Percentiles rank a stretch among this genome's conserved stretches.
phyloP scores from a whole-genome alignment of 768 basidiomycete genomes.

The Termitomyces sp. region DNA sequence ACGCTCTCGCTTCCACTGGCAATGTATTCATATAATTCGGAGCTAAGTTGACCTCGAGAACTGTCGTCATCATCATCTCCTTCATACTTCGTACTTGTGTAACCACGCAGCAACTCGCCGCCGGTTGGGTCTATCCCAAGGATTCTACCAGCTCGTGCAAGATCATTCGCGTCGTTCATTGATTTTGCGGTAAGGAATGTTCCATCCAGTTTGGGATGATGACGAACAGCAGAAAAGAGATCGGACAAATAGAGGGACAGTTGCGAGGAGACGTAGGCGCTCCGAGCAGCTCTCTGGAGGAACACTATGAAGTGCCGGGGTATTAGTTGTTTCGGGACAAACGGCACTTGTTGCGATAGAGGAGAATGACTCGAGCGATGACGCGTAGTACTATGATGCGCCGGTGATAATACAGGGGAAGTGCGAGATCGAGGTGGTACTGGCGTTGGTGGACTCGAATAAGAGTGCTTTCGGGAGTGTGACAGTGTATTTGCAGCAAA shows the following conservation, averaged over 20 bases:
- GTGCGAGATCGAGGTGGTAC: slow-evolving; percentile 19
- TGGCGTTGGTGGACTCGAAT: slow-evolving; percentile 24
- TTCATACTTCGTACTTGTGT: neutral
- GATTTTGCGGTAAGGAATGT: slow-evolving; percentile 59
- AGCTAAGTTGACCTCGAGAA: neutral
- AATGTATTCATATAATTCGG: slow-evolving; percentile 9
- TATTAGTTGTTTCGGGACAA: slow-evolving; percentile 21
- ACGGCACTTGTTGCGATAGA: slow-evolving; percentile 14
- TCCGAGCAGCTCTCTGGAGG: slow-evolving; percentile 24
- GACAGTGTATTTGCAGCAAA: slow-evolving; percentile 18
- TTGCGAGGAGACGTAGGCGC: slow-evolving; percentile 42
- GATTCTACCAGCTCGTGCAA: slow-evolving; percentile 62
- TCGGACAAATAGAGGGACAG: slow-evolving; percentile 67
- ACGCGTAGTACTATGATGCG: slow-evolving; percentile 13
- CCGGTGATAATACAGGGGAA: slow-evolving; percentile 21
- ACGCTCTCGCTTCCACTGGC: slow-evolving; percentile 13
- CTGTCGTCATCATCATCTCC: slow-evolving; percentile 5
- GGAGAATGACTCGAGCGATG: slow-evolving; percentile 15
- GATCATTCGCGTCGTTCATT: slow-evolving; percentile 58
- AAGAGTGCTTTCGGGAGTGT: slow-evolving; percentile 19
- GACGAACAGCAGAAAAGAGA: slow-evolving; percentile 68
- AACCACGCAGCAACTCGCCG: slow-evolving; percentile 36
- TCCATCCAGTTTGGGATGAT: slow-evolving; percentile 65
- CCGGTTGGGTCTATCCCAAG: slow-evolving; percentile 59
- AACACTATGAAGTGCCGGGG: slow-evolving; percentile 25